phyloP scores from a whole-genome alignment of 2,329 filamentous ascomycete species.

The Nannizziopsis arthrosporioides region DNA sequence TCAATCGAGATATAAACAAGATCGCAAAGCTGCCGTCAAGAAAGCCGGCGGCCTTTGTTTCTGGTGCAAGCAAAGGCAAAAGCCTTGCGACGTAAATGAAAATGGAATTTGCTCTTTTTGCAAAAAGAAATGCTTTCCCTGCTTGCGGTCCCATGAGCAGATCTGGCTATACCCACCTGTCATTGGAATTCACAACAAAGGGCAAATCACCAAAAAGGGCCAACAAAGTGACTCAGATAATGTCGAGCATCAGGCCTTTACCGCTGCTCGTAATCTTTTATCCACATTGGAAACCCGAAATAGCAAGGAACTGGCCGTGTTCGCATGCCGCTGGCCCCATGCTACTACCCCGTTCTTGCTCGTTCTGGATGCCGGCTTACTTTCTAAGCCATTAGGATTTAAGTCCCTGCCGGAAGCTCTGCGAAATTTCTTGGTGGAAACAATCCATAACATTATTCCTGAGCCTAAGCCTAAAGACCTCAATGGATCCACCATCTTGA shows the following conservation, averaged over 20 bases:
- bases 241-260: constrained; percentile 12
- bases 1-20: neutral
- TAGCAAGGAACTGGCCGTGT: constrained; percentile 4
- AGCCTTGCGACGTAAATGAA: constrained; percentile 17
- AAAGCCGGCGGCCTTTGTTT: constrained; percentile 22
- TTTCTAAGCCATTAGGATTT: neutral
- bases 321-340: constrained; percentile 15
- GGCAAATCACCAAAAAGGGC: neutral
- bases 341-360: constrained; percentile 9
- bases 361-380: constrained; percentile 11
- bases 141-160: constrained; percentile 18
- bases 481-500: neutral
- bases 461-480: constrained; percentile 7
- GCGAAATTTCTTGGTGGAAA: constrained; percentile 9
- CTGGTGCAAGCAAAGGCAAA: constrained; percentile 23
- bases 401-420: neutral
- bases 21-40: constrained; percentile 16
- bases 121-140: constrained; percentile 12
- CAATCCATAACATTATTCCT: constrained; percentile 7
- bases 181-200: neutral
- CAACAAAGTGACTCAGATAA: neutral
- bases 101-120: constrained; percentile 18
- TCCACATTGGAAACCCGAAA: constrained; percentile 1
- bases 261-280: constrained; percentile 5
- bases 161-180: constrained; percentile 14